Base-by-base conservation (phyloP, 371 early-diverging fungal genomes). In the Apophysomyces variabilis region DNA sequence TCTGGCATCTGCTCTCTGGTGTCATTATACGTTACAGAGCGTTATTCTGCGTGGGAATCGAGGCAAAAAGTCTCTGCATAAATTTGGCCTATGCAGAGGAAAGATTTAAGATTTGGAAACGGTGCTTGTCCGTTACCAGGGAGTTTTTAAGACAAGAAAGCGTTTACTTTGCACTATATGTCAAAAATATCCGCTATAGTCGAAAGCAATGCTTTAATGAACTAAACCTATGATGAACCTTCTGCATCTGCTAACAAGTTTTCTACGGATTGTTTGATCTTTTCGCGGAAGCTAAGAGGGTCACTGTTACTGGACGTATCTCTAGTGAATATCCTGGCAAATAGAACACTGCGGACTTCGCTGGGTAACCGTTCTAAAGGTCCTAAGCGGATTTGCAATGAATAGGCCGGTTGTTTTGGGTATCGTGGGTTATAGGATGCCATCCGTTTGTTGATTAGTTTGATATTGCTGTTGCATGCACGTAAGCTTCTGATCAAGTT, bases 251-350 rank as follows among this genome's bases (percentile, higher is more conserved):
- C n/a, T 50, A 50, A 21, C 9, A 50, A 50, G 54, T 50, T 50
- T 50, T 50, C 54, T 50, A 50, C 54, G 11, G 21, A n/a, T 50
- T 50, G 54, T 21, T 50, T 50, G 54, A 50, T 50, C 21, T 50
- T 50, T 50, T 50, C 54, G 21, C 54, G 21, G 21, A 50, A 50
- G 54, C 9, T 50, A 21, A 50, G 54, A 1, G 54, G 21, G 11
- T 50, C 54, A 21, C 54, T 50, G 21, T 50, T 50, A 11, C 54
- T 50, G 54, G 54, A 50, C 21, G 35, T 21, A 21, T 50, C 54
- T 4, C 21, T n/a, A 26, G 54, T 50, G 32, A 50, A 50, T 9
- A 21, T 50, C 21, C 21, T 50, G 54, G 54, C 54, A 50, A 50
- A 50, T 21, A 50, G 7, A 26, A 50, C 54, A 8, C 18, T 50